A percentile compares a stretch with the other conserved stretches of the same genome.
phyloP scores from a whole-genome alignment of 129 eudicot species.

The Lonicera japonica region DNA sequence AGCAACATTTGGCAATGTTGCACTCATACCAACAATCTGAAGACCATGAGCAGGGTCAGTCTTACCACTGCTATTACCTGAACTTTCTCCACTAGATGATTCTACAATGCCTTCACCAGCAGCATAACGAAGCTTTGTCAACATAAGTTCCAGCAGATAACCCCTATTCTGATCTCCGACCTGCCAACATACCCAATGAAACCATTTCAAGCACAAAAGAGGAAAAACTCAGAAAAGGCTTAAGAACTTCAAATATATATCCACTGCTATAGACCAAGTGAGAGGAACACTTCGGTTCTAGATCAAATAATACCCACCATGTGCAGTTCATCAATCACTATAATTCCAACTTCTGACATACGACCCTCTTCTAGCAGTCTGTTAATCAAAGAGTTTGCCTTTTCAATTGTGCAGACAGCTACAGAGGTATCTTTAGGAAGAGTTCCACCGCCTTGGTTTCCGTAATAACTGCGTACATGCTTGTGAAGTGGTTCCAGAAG shows the following conservation, averaged over 20 bases:
- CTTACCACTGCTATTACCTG: constrained; percentile 74
- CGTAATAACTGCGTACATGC: constrained; percentile 93
- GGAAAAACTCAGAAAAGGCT: constrained; percentile 6
- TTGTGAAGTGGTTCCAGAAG: constrained; percentile 80
- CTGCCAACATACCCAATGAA: constrained; percentile 33
- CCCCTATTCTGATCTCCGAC: constrained; percentile 98
- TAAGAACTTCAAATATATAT: constrained; percentile 5
- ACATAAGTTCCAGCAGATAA: constrained; percentile 86
- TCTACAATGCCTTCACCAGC: constrained; percentile 90
- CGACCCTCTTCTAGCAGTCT: constrained; percentile 94
- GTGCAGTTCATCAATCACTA: constrained; percentile 97
- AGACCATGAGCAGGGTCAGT: constrained; percentile 66
- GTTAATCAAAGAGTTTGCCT: constrained; percentile 89
- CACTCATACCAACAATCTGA: constrained; percentile 99
- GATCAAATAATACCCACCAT: constrained; percentile 50
- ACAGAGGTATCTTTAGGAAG: constrained; percentile 98
- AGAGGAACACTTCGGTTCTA: no score
- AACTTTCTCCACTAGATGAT: constrained; percentile 85
- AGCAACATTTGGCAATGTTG: constrained; percentile 94
- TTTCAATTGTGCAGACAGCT: constrained; percentile 98
- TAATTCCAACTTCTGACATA: constrained; percentile 91
- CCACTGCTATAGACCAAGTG: constrained; percentile 5
- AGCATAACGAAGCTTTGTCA: constrained; percentile 94
- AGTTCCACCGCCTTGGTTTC: constrained; percentile 93
- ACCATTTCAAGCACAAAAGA: background rate